A percentile compares a stretch with the other conserved stretches of the same genome.
Evolutionary conservation across 2,329 filamentous ascomycete species (phyloP).

Genomic region (Penicillium sp.): DNA sequence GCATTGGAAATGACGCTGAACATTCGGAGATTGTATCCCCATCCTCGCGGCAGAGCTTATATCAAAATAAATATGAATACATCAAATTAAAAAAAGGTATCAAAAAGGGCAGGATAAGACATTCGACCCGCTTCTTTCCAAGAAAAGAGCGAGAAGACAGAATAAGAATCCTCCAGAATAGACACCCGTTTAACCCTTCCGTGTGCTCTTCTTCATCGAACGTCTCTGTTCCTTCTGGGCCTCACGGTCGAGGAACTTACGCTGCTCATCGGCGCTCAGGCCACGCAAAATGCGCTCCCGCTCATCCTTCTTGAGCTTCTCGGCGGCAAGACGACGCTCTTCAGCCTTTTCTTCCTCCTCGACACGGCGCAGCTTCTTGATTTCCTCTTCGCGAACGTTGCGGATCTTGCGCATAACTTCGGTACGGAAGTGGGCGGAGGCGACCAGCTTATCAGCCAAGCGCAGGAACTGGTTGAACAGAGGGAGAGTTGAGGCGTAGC

Average conservation of each 20-base stretch:
- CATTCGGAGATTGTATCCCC: slow-evolving; percentile 6
- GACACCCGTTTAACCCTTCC: slow-evolving; percentile 43
- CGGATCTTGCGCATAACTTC: slow-evolving; percentile 86
- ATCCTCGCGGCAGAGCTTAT: background rate
- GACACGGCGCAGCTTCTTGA: slow-evolving; percentile 73
- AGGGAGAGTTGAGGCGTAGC: slow-evolving; percentile 66
- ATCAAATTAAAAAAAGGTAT: slow-evolving; percentile 23
- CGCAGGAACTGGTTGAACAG: slow-evolving; percentile 81
- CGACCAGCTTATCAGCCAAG: slow-evolving; percentile 77
- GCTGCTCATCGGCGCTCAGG: slow-evolving; percentile 78
- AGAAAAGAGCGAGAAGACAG: slow-evolving; percentile 12
- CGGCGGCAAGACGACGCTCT: slow-evolving; percentile 52
- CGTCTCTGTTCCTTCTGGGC: slow-evolving; percentile 68
- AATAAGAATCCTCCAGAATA: slow-evolving; percentile 10
- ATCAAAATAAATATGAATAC: slow-evolving; percentile 22
- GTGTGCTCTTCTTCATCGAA: slow-evolving; percentile 62
- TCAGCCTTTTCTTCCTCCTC: slow-evolving; percentile 70
- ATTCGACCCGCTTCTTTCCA: slow-evolving; percentile 7
- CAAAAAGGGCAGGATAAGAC: slow-evolving; percentile 24
- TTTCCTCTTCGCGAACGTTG: slow-evolving; percentile 73
- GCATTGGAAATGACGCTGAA: background rate
- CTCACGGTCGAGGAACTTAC: slow-evolving; percentile 80
- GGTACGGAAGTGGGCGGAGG: slow-evolving; percentile 77
- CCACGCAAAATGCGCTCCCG: slow-evolving; percentile 76
- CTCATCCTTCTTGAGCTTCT: slow-evolving; percentile 80